A percentile compares a stretch with the other conserved stretches of the same genome.
Evolutionary conservation across 2,329 filamentous ascomycete genomes (phyloP).

Genomic region (Cryphonectria nitschkei): DNA sequence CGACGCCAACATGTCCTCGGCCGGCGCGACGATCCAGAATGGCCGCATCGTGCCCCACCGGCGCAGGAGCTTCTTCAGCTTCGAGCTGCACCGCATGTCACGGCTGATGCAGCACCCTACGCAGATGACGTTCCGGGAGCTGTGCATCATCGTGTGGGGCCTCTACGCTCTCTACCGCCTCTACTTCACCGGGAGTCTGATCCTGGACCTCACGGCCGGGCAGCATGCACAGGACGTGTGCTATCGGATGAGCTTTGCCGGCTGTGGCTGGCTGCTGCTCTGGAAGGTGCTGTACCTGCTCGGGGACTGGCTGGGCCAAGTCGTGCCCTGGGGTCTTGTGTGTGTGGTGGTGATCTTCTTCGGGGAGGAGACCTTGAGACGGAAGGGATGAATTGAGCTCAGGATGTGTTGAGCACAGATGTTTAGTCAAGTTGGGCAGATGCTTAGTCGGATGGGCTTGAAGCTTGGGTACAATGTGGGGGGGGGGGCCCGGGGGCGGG

Average conservation of each 20-base stretch:
- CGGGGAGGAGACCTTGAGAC: background rate
- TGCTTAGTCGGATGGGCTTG: background rate
- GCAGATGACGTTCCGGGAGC: slow-evolving; percentile 11
- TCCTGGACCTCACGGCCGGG: background rate
- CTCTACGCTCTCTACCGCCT: background rate
- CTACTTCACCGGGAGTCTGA: background rate
- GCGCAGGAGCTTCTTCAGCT: background rate
- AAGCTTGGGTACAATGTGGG: background rate
- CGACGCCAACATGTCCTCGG: slow-evolving; percentile 3
- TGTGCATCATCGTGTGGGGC: background rate
- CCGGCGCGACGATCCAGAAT: slow-evolving; percentile 4
- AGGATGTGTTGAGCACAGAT: background rate
- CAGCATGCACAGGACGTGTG: background rate
- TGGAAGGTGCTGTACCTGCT: slow-evolving; percentile 4
- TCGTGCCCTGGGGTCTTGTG: background rate
- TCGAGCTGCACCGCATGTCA: background rate
- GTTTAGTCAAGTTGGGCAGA: background rate
- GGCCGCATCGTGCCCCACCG: background rate
- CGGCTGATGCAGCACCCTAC: background rate
- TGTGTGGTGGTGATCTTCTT: slow-evolving; percentile 3
- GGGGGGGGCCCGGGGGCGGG: no score
- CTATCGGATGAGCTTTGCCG: slow-evolving; percentile 3
- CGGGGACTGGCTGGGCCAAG: background rate
- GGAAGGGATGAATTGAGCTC: background rate
- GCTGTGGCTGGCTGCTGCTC: background rate